Conservation (phyloP, 192 early-diverging fungal species). For the Entomortierella parvispora region DNA sequence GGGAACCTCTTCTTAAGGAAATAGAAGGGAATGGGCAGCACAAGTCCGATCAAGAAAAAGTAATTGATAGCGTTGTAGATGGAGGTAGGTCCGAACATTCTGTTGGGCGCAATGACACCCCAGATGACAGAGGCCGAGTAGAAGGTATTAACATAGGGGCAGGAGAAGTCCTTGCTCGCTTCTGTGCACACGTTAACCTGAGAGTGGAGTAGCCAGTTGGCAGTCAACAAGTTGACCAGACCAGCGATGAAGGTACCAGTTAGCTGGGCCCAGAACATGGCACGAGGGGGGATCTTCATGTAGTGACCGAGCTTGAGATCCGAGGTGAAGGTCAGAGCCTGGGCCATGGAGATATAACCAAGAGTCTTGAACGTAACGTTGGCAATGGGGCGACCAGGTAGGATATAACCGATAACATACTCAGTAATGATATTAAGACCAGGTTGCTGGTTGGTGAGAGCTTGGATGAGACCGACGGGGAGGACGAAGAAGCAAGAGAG, state of each 20-base stretch:
- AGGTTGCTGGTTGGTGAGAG: too few species aligned
- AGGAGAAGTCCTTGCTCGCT: constrained; percentile 46
- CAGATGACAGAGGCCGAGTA: too few species aligned
- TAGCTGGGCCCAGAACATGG: constrained; percentile 68
- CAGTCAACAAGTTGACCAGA: constrained; percentile 57
- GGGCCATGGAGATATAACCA: too few species aligned
- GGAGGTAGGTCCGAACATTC: constrained; percentile 61
- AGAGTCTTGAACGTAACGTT: too few species aligned
- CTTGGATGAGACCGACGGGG: too few species aligned
- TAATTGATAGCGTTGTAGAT: constrained; percentile 45
- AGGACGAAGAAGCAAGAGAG: too few species aligned
- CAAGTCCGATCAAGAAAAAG: constrained; percentile 59
- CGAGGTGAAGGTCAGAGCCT: too few species aligned
- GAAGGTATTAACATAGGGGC: too few species aligned
- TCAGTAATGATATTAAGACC: too few species aligned
- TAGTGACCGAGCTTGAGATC: constrained; percentile 78
- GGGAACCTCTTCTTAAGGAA: constrained; percentile 61
- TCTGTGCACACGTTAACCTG: constrained; percentile 51
- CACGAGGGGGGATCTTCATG: constrained; percentile 69
- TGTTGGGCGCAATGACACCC: constrained; percentile 71
- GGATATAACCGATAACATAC: too few species aligned
- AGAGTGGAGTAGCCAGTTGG: constrained; percentile 28
- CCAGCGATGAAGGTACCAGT: constrained; percentile 64
- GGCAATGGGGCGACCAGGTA: too few species aligned
- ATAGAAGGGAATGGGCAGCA: constrained; percentile 65